Evolutionary conservation across 208 protist genomes (phyloP), one percentile per base, ranked within the genome.

Genomic region (Acanthamoeba castellanii): DNA sequence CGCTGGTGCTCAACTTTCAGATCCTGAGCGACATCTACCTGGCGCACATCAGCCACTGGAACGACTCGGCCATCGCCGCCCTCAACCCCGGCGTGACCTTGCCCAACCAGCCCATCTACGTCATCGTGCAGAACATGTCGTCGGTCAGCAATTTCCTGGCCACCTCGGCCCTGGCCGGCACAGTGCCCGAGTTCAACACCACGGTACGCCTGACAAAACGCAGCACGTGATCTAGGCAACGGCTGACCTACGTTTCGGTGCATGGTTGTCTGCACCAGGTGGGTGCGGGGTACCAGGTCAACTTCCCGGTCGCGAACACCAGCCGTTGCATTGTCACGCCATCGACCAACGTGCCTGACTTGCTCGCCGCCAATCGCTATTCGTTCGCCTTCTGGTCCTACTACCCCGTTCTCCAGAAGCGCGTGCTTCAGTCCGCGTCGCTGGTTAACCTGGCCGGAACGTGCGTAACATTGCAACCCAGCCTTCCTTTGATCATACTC

Each of bases 41-140:
- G 25, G 74, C 18, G 25, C 8, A 82, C 7, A 82, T 82, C 74
- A 47, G 14, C 16, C 27, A 59, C 76, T 85, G 76, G 76, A 85
- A 85, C 76, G 76, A 85, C 25, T 85, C 76, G 20, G 76, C 76
- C 7, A 85, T 85, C 76, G 76, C 76, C 34, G 16, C 13, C 9
- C 76, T 85, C 42, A 85, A 85, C 47, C 76, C 42, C 16, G 22
- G 27, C 27, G 16, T 85, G 18, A 30, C 32, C 8, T 42, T 85
- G 3, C 76, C 76, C 20, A 30, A 85, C 11, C 13, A 27, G 18
- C 42, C 42, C 76, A 85, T 85, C 47, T 14, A 13, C 22, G 68
- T 76, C 16, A 32, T 76, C 34, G 68, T 76, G 34, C 64, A 72
- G 64, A 72, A 72, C 25, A 16, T 32, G n/a, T 34, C 64, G 25